Conservation (phyloP, 2,329 filamentous ascomycete genomes). For the Paradendryphiella salina region DNA sequence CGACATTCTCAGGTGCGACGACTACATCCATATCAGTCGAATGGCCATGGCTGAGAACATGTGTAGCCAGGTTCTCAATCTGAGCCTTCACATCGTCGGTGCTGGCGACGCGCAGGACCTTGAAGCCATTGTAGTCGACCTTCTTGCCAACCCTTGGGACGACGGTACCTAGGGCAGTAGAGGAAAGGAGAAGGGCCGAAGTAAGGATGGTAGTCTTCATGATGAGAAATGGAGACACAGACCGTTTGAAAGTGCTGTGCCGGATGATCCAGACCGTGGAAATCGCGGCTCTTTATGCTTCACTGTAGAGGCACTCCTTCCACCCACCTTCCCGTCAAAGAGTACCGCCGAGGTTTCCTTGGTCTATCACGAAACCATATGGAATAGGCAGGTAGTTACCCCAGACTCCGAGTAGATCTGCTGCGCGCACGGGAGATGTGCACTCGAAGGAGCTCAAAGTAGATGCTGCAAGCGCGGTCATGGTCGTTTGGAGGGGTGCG, state of each 20-base stretch:
- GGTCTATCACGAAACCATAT: conserved; percentile 16
- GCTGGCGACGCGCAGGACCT: conserved; percentile 37
- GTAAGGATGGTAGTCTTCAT: conserved; percentile 39
- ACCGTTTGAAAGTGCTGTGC: conserved; percentile 3
- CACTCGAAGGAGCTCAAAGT: conserved; percentile 15
- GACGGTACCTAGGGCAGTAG: conserved; percentile 28
- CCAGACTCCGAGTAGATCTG: conserved; percentile 11
- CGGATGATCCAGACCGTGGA: not conserved
- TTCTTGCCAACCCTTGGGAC: conserved; percentile 36
- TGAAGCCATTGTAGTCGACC: conserved; percentile 45
- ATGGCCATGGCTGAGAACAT: conserved; percentile 41
- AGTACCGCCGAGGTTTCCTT: conserved; percentile 9
- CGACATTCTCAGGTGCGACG: conserved; percentile 40
- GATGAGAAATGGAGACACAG: conserved; percentile 11
- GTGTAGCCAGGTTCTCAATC: conserved; percentile 39
- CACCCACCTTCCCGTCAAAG: conserved; percentile 30
- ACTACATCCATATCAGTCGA: conserved; percentile 39
- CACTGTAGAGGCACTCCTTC: not conserved
- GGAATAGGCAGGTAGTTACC: conserved; percentile 31
- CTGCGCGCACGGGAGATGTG: conserved; percentile 29
- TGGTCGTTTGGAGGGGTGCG: conserved; percentile 14
- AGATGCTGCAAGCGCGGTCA: conserved; percentile 26
- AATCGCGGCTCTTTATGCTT: conserved; percentile 21
- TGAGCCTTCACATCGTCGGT: conserved; percentile 30
- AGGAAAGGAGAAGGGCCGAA: conserved; percentile 29